These are phyloP conservation scores for Aureobasidium vineae DNA, from an alignment of 2,329 filamentous ascomycete species.

Conservation along the genomic window DNA sequence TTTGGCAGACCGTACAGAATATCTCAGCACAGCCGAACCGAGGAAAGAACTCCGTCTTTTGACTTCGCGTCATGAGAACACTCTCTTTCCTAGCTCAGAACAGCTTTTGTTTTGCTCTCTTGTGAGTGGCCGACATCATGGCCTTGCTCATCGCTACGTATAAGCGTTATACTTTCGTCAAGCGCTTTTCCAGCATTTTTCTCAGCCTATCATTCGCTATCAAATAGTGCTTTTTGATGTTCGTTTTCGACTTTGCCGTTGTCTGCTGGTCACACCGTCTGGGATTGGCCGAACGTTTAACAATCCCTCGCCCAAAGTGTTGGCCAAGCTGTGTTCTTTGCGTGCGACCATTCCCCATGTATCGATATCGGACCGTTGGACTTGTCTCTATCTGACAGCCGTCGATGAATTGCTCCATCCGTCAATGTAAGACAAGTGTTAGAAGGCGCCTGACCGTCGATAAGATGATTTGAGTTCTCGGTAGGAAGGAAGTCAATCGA, in stretches of 20 bases:
- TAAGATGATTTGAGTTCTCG: conserved; percentile 14
- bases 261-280: neutral
- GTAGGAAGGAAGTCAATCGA: neutral
- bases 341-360: neutral
- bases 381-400: neutral
- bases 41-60: neutral
- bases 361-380: conserved; percentile 24
- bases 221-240: neutral
- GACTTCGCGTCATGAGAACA: conserved; percentile 3
- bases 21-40: neutral
- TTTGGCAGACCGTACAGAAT: neutral
- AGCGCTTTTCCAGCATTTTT: neutral
- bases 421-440: conserved; percentile 20
- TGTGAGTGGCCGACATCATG: neutral
- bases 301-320: conserved; percentile 10
- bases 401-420: conserved; percentile 13
- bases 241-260: conserved; percentile 16
- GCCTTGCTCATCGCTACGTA: neutral
- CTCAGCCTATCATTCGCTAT: neutral
- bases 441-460: conserved; percentile 2
- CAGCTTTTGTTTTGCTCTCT: neutral
- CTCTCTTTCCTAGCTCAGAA: neutral
- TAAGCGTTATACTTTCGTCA: neutral
- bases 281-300: neutral
- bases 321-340: neutral